Base-by-base conservation (phyloP, 352 stramenopile species). In the Pythium coloratum region DNA sequence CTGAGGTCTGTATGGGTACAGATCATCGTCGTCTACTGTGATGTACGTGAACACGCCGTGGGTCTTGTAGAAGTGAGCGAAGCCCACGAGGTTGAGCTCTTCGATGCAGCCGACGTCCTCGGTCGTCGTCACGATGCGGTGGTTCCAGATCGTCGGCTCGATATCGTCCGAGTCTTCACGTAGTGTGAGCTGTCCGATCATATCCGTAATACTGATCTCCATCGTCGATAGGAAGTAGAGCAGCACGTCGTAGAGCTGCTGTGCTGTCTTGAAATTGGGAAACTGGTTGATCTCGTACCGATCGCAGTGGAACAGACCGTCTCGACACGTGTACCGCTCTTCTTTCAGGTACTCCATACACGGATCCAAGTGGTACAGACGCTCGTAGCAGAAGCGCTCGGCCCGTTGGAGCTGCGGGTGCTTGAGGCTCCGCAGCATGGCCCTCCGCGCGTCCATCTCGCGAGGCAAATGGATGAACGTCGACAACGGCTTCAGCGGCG, bases 171-270 rank as follows among this genome's bases (percentile, higher is more conserved):
- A 72, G 66, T 86, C 76, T 56, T 88, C 77, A 3, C 76, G 74
- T 20, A 86, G 58, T 16, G 77, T 82, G 4, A 77, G 69, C 36
- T 83, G 57, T 3, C 77, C 79, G 10, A 86, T 38, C 14, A 67
- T 70, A 50, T 82, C 76, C 2, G 76, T 77, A 28, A 89, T 77
- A 2, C 50, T 80, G 53, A 84, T 85, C 61, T 86, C 78, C 60
- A 85, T 75, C 20, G 76, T 82, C 8, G 76, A 49, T 30, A 76
- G 67, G 61, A 77, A 79, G 9, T 67, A 70, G 12, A 77, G 60
- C 12, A 85, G 66, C 5, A 69, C 67, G 18, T 89, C 78, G 34
- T 76, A 85, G 9, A 86, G 71, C 40, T 86, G 69, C 18, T 66
- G 67, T 12, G 84, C 68, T 2, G 70, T 84, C 50, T 74, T 36